Conservation (phyloP, 148 eudicot genomes). For the Chenopodium berlandieri region DNA sequence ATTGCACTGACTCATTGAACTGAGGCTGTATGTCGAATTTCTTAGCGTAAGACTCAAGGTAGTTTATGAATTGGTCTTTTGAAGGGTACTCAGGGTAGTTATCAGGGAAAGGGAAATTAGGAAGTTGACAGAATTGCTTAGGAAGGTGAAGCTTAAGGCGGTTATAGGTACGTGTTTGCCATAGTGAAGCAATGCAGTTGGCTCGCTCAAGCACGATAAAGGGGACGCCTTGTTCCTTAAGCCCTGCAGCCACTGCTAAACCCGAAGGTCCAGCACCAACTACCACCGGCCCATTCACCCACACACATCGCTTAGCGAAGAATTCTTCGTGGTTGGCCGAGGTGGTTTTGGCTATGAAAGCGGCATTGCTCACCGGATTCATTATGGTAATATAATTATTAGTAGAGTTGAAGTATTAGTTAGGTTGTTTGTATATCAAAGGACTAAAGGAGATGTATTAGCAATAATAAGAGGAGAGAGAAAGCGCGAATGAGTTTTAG, state of each 20-base stretch:
- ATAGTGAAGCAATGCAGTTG: slow-evolving; percentile 77
- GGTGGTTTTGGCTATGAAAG: slow-evolving; percentile 28
- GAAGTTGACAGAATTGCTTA: slow-evolving; percentile 75
- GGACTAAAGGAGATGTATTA: background rate
- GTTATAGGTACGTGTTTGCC: slow-evolving; percentile 73
- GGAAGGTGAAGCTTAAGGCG: slow-evolving; percentile 81
- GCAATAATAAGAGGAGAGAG: background rate
- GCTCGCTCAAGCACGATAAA: slow-evolving; percentile 70
- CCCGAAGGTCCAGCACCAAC: slow-evolving; percentile 86
- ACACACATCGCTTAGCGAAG: slow-evolving; percentile 47
- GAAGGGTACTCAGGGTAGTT: slow-evolving; percentile 72
- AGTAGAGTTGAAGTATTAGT: background rate
- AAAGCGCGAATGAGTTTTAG: too few relatives aligned
- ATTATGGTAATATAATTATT: too few relatives aligned
- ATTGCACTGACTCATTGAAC: slow-evolving; percentile 64
- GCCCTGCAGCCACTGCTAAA: slow-evolving; percentile 69
- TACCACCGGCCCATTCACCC: slow-evolving; percentile 76
- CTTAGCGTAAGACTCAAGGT: slow-evolving; percentile 60
- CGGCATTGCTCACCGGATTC: background rate
- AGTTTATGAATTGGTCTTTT: slow-evolving; percentile 58
- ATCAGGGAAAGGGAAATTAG: slow-evolving; percentile 61
- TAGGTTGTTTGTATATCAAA: background rate
- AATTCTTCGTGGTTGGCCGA: slow-evolving; percentile 49
- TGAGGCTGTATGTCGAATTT: slow-evolving; percentile 56
- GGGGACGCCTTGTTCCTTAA: slow-evolving; percentile 65